These are phyloP conservation scores for Acer saccharum DNA, from an alignment of 345 rosid species.

Conservation along the genomic window DNA sequence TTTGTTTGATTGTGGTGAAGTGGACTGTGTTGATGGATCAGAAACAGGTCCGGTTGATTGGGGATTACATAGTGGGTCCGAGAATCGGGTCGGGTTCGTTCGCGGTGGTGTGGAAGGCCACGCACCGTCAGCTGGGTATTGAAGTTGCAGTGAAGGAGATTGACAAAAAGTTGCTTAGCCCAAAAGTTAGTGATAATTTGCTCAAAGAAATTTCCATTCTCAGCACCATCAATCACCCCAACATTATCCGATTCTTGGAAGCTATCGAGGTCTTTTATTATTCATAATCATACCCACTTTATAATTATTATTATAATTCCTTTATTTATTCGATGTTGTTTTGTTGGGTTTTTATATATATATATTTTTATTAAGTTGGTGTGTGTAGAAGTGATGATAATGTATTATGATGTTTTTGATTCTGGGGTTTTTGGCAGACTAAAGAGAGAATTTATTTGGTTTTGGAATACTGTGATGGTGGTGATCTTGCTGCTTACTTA, in stretches of 20 bases:
- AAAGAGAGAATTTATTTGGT: slow-evolving; percentile 65
- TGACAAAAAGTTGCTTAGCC: slow-evolving; percentile 61
- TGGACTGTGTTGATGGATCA: slow-evolving; percentile 44
- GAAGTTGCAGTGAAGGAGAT: slow-evolving; percentile 80
- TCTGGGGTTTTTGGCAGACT: slow-evolving; percentile 37
- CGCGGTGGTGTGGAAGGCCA: slow-evolving; percentile 70
- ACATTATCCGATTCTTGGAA: slow-evolving; percentile 51
- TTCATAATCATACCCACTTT: neutral
- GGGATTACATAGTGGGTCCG: slow-evolving; percentile 70
- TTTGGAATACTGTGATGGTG: slow-evolving; percentile 85
- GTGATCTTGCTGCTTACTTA: slow-evolving; percentile 76
- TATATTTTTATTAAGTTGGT: neutral
- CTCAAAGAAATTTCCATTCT: slow-evolving; percentile 76
- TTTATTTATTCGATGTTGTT: neutral
- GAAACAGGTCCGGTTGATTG: slow-evolving; percentile 43
- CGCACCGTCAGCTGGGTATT: slow-evolving; percentile 51
- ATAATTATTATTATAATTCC: too few relatives aligned
- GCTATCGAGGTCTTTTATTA: slow-evolving; percentile 43
- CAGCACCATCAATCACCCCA: slow-evolving; percentile 78
- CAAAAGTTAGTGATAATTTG: slow-evolving; percentile 68
- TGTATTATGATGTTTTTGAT: slow-evolving; percentile 1
- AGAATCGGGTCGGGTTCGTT: slow-evolving; percentile 79
- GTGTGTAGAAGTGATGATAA: neutral
- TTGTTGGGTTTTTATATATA: neutral
- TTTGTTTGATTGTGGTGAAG: slow-evolving; percentile 8